phyloP scores from a whole-genome alignment of 2,329 filamentous ascomycete genomes.

The Graphium sp. region DNA sequence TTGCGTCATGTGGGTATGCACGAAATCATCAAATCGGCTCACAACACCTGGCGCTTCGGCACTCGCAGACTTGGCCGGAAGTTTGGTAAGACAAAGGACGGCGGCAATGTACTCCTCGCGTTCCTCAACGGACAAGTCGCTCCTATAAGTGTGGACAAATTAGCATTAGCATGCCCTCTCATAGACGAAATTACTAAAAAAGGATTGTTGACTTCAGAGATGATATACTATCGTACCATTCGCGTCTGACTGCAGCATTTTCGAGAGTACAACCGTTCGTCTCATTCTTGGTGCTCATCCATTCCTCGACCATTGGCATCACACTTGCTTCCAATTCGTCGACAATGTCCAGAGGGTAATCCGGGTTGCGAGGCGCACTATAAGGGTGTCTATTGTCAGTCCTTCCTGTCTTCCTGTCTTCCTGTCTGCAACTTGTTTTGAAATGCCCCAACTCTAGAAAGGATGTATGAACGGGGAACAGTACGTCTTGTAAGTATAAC shows the following conservation, averaged over 20 bases:
- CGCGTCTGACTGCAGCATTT: slow-evolving; percentile 4
- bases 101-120: slow-evolving; percentile 23
- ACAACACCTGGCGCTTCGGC: slow-evolving; percentile 21
- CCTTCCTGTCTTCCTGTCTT: too few species aligned
- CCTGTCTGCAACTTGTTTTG: too few species aligned
- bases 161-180: background rate
- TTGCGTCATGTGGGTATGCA: slow-evolving; percentile 29
- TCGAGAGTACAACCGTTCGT: slow-evolving; percentile 6
- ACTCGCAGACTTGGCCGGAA: slow-evolving; percentile 16
- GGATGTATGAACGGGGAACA: too few species aligned
- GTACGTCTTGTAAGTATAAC: too few species aligned
- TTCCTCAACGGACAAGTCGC: slow-evolving; percentile 9
- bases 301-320: slow-evolving; percentile 6
- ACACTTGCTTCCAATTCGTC: slow-evolving; percentile 6
- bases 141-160: slow-evolving; percentile 6
- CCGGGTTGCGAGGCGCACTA: slow-evolving; percentile 13
- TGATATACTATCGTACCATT: too few species aligned
- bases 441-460: too few species aligned
- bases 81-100: slow-evolving; percentile 22
- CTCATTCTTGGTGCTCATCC: slow-evolving; percentile 3
- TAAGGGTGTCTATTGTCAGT: too few species aligned
- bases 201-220: too few species aligned
- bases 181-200: too few species aligned
- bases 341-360: slow-evolving; percentile 7
- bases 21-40: slow-evolving; percentile 30